Percentiles rank a stretch among this genome's conserved stretches.
Conservation (phyloP, 331 rosid species). For the Erythrophleum ivorense region DNA sequence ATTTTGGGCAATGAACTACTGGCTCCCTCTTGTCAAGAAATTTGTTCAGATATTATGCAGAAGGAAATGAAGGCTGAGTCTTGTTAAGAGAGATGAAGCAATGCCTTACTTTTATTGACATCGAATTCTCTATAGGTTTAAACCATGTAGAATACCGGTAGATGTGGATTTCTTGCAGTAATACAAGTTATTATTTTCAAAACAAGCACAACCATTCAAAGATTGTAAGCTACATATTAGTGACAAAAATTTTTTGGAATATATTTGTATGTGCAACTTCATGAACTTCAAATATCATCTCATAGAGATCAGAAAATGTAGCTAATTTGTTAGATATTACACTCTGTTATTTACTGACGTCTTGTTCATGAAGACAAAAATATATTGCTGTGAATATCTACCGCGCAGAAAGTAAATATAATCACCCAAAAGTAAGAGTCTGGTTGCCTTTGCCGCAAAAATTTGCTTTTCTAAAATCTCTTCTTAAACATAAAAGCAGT, state of each 20-base stretch:
- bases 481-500: too few species aligned
- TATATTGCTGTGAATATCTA: too few species aligned
- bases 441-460: too few species aligned
- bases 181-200: neutral
- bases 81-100: constrained; percentile 48
- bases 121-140: constrained; percentile 23
- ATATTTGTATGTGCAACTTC: neutral
- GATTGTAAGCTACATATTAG: constrained; percentile 24
- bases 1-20: constrained; percentile 45
- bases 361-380: neutral
- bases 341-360: neutral
- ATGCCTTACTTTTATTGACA: constrained; percentile 24
- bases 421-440: neutral
- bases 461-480: too few species aligned
- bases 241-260: neutral
- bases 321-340: neutral
- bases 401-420: neutral
- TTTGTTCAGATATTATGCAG: constrained; percentile 45
- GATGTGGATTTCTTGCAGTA: constrained; percentile 19
- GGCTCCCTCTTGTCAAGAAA: constrained; percentile 37
- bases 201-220: constrained; percentile 1
- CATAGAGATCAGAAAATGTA: neutral
- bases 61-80: constrained; percentile 44
- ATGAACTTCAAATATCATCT: neutral
- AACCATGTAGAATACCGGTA: neutral